A percentile compares a stretch with the other conserved stretches of the same genome.
Evolutionary conservation across 2,329 filamentous ascomycete species (phyloP).

Genomic region (Epichloe scottii): DNA sequence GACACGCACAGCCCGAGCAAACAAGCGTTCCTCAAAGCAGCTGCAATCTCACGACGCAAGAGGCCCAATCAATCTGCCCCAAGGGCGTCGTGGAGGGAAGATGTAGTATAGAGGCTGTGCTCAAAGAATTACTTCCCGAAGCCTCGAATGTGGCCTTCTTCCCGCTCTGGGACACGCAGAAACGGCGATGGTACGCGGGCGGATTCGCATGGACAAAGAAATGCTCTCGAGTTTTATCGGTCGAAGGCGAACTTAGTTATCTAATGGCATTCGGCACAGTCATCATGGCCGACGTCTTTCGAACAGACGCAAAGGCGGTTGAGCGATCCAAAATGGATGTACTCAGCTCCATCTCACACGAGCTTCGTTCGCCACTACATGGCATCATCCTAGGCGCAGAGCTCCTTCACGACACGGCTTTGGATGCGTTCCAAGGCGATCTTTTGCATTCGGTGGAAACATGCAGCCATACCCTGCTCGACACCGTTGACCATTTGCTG

Average conservation of each 20-base stretch:
- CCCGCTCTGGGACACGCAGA: conserved; percentile 34
- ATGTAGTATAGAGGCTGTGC: conserved; percentile 7
- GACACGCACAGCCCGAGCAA: neutral
- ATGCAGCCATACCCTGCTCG: conserved; percentile 37
- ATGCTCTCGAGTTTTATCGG: conserved; percentile 29
- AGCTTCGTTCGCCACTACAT: conserved; percentile 47
- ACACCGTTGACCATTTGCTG: conserved; percentile 41
- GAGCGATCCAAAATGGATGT: conserved; percentile 43
- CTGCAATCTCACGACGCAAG: neutral
- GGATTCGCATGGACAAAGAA: conserved; percentile 36
- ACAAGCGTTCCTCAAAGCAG: neutral
- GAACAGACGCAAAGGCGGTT: conserved; percentile 24
- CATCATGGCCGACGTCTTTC: conserved; percentile 44
- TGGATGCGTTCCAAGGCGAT: conserved; percentile 33
- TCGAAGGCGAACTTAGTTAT: conserved; percentile 36
- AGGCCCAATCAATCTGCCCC: neutral
- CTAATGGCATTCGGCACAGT: conserved; percentile 39
- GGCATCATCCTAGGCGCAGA: conserved; percentile 44
- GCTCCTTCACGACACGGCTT: conserved; percentile 36
- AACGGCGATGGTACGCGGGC: conserved; percentile 35
- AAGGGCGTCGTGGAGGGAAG: neutral
- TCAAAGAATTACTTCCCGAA: conserved; percentile 26
- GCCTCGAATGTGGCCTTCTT: conserved; percentile 34
- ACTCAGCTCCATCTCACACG: conserved; percentile 47
- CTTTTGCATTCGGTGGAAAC: conserved; percentile 36